These are phyloP conservation scores for Cutaneotrichosporon sp. DNA, from an alignment of 1,284 basidiomycete species.

Conservation along the genomic window DNA sequence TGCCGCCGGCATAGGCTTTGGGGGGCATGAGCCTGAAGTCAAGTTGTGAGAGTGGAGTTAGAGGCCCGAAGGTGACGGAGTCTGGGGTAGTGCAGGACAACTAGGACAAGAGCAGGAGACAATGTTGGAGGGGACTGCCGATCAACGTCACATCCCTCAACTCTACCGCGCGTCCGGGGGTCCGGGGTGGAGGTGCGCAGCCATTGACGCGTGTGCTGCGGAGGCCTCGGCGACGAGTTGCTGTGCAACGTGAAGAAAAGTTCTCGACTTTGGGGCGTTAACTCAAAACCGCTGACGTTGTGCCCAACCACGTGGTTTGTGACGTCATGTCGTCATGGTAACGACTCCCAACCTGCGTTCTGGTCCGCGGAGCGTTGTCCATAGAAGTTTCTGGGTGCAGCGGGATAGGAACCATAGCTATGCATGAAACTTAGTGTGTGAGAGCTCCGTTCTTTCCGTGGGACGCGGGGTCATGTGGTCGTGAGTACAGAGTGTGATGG, in stretches of 20 bases:
- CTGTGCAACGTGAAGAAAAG: background rate
- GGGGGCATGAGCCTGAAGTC: background rate
- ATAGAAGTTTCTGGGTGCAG: background rate
- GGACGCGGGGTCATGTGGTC: background rate
- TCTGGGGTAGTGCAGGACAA: no score
- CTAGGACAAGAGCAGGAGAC: background rate
- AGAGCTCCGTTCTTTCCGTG: background rate
- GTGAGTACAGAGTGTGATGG: background rate
- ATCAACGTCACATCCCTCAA: slow-evolving; percentile 1
- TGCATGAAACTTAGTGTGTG: slow-evolving; percentile 7
- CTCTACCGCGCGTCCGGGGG: background rate
- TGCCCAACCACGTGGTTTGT: background rate
- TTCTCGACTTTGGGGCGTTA: background rate
- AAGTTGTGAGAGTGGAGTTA: background rate
- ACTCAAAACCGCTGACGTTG: background rate
- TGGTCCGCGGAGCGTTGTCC: background rate
- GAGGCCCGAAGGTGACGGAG: background rate
- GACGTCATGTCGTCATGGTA: slow-evolving; percentile 5
- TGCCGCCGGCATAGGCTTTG: background rate
- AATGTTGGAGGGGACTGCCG: slow-evolving; percentile 1
- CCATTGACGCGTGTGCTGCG: background rate
- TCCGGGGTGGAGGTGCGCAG: background rate
- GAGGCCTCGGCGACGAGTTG: background rate
- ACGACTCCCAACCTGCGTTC: background rate
- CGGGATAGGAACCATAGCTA: slow-evolving; percentile 8